A percentile compares a stretch with the other conserved stretches of the same genome.
phyloP scores from a whole-genome alignment of 176 grass and related monocot species.

The Dactylis glomerata region DNA sequence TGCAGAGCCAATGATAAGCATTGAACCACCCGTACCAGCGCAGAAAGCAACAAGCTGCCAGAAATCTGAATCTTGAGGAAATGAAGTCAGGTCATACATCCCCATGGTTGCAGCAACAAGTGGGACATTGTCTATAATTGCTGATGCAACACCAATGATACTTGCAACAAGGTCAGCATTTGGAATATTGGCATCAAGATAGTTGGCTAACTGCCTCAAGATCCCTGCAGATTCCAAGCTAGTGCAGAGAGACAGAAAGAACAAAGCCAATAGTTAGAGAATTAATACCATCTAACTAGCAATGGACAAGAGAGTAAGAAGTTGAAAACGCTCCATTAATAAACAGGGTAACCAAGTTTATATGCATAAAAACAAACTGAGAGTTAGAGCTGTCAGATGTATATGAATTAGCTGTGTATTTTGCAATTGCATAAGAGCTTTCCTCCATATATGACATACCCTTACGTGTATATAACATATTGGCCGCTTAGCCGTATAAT shows the following conservation, averaged over 20 bases:
- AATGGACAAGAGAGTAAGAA: constrained; percentile 5
- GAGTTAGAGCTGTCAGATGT: not conserved
- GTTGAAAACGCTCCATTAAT: not conserved
- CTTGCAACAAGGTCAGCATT: constrained; percentile 81
- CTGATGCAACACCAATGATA: constrained; percentile 79
- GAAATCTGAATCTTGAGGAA: constrained; percentile 88
- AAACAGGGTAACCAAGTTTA: not conserved
- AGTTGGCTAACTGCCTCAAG: constrained; percentile 82
- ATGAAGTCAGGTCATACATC: constrained; percentile 91
- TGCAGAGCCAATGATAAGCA: constrained; percentile 97
- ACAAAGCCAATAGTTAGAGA: constrained; percentile 23
- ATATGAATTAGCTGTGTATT: not conserved
- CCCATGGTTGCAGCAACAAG: constrained; percentile 96
- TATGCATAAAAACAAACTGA: not conserved
- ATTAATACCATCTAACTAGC: constrained; percentile 1
- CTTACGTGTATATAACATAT: not conserved
- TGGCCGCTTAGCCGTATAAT: not conserved
- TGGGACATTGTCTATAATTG: constrained; percentile 95
- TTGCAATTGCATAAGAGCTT: not conserved
- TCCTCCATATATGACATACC: not conserved
- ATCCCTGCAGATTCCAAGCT: constrained; percentile 98
- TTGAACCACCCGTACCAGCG: constrained; percentile 92
- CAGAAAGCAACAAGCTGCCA: constrained; percentile 96
- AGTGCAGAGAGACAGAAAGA: constrained; percentile 23
- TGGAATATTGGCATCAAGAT: constrained; percentile 84